Base-by-base conservation (phyloP, 768 basidiomycete species). In the Lepiota subincarnata region DNA sequence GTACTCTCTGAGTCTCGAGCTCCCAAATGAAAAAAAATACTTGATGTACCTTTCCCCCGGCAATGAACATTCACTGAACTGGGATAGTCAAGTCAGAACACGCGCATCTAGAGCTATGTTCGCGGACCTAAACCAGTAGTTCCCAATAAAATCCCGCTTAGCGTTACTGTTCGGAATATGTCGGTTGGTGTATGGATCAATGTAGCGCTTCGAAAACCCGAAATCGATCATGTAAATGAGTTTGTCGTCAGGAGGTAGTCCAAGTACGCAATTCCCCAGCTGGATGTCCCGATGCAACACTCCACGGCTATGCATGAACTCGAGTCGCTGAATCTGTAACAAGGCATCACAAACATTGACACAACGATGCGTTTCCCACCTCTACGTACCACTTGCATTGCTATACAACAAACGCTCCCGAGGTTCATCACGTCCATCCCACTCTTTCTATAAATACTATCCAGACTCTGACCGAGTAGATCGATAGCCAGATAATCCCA, bases 141-240 rank as follows among this genome's bases (percentile, higher is more conserved):
- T 91, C 20, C 88, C 88, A 48, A 90, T 82, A 58, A 91, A 90
- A 60, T 88, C 84, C 38, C 86, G 80, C 63, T 82, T 83, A 26
- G 68, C 69, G 48, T 76, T 81, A 60, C 82, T 83, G 53, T 89
- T 84, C 14, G 82, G 80, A 53, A 91, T 87, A 60, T 91, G 88
- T n/a, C 78, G 76, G 39, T 68, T 74, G 2, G 85, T 87, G 42
- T 65, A 57, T 18, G 78, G 76, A 66, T 91, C 86, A 57, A 89
- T 81, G 57, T 87, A 91, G 28, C 77, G 77, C 62, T 89, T 90
- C 14, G 87, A 87, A 65, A 91, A 91, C 12, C 88, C 88, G 63
- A 91, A 90, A 65, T 91, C 89, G 60, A 91, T 91, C 87, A 90
- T 86, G 61, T 89, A 90, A 57, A 91, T 73, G 35, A 69, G 75